phyloP scores from a whole-genome alignment of 2,329 filamentous ascomycete species.

The Aspergillus cejpii region DNA sequence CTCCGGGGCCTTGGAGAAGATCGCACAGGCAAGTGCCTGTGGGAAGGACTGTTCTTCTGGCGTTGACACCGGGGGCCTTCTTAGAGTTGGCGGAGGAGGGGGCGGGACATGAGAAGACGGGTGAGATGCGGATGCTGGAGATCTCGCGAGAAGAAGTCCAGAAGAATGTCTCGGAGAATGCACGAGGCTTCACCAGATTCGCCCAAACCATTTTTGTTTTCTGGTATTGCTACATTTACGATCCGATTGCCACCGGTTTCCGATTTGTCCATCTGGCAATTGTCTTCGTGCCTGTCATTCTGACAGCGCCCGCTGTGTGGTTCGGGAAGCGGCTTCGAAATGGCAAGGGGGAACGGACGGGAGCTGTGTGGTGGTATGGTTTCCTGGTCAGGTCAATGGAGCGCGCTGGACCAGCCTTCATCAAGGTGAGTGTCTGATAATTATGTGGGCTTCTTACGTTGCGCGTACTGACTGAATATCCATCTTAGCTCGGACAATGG shows the following conservation, averaged over 20 bases:
- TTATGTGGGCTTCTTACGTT: neutral
- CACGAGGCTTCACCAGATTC: constrained; percentile 53
- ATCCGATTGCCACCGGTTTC: constrained; percentile 78
- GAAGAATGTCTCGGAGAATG: constrained; percentile 58
- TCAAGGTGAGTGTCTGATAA: constrained; percentile 60
- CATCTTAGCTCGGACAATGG: constrained; percentile 80
- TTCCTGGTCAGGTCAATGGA: constrained; percentile 89
- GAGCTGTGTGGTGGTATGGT: constrained; percentile 89
- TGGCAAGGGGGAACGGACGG: constrained; percentile 66
- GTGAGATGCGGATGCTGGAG: constrained; percentile 80
- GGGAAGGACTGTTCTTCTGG: constrained; percentile 31
- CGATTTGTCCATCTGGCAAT: constrained; percentile 80
- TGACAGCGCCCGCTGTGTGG: constrained; percentile 74
- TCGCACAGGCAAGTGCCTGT: constrained; percentile 20
- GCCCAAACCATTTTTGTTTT: constrained; percentile 58
- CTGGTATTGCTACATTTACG: constrained; percentile 55
- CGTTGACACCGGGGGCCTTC: constrained; percentile 54
- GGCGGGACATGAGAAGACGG: constrained; percentile 53
- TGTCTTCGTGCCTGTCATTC: constrained; percentile 87
- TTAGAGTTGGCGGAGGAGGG: constrained; percentile 52
- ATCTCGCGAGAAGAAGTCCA: constrained; percentile 70
- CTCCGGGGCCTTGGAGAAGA: constrained; percentile 12
- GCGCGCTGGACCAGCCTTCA: constrained; percentile 86
- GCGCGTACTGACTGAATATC: constrained; percentile 1
- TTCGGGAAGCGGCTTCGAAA: constrained; percentile 59